Conservation (phyloP, 2,329 filamentous ascomycete genomes). For the Amauroascus niger region DNA sequence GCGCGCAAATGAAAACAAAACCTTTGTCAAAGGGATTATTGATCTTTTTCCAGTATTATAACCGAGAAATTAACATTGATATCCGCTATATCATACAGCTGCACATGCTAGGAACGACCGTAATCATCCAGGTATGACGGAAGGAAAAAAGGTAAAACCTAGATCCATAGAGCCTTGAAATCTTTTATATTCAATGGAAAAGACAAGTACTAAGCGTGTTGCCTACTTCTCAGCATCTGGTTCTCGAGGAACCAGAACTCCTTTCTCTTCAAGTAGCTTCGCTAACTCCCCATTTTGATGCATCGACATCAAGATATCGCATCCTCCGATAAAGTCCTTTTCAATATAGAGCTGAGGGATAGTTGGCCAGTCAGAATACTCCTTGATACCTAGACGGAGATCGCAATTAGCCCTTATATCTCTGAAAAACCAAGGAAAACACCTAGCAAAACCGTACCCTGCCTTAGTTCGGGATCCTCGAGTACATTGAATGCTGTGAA, state of each 20-base stretch:
- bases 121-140: neutral
- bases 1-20: neutral
- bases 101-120: neutral
- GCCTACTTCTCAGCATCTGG: constrained; percentile 16
- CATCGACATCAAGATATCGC: constrained; percentile 94
- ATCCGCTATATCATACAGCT: neutral
- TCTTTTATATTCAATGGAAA: neutral
- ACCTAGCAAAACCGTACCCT: constrained; percentile 47
- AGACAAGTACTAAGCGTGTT: neutral
- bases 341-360: constrained; percentile 94
- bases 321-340: constrained; percentile 95
- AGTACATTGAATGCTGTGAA: constrained; percentile 98
- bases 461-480: constrained; percentile 76
- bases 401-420: neutral
- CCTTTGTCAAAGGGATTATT: neutral
- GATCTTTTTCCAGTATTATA: neutral
- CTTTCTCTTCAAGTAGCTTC: constrained; percentile 85
- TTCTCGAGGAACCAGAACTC: constrained; percentile 62
- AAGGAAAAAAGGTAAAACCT: neutral
- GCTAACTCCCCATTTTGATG: constrained; percentile 90
- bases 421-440: neutral
- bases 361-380: constrained; percentile 98
- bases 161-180: neutral
- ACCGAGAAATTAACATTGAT: neutral
- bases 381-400: constrained; percentile 73